Percentiles rank a stretch among this genome's conserved stretches.
Conservation (phyloP, 208 protist species). For the Crithidia sp. region DNA sequence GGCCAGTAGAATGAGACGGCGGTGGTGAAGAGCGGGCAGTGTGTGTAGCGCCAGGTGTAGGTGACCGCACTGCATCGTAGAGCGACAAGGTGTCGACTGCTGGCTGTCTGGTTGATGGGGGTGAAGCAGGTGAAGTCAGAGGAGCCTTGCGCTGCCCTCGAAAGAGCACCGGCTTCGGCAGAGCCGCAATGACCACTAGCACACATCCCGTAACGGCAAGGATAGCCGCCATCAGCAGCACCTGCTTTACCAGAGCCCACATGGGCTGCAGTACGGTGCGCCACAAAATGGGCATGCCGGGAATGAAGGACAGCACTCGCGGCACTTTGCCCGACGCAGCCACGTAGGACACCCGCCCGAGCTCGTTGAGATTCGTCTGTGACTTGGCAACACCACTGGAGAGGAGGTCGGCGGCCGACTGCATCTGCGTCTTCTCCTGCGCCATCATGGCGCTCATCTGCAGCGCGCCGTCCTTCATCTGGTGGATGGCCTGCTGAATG, state of each 20-base stretch:
- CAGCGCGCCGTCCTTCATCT: conserved; percentile 65
- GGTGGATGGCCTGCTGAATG: conserved; percentile 50
- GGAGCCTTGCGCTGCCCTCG: background rate
- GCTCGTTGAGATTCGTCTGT: conserved; percentile 31
- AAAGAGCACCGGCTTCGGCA: conserved; percentile 40
- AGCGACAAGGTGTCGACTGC: too few relatives aligned
- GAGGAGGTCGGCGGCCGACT: conserved; percentile 51
- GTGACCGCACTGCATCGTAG: too few relatives aligned
- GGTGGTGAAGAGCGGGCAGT: too few relatives aligned
- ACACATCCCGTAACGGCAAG: conserved; percentile 37
- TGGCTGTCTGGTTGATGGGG: too few relatives aligned
- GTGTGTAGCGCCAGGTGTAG: too few relatives aligned
- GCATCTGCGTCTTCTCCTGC: conserved; percentile 46
- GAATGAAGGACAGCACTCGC: conserved; percentile 35
- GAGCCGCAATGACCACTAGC: conserved; percentile 54
- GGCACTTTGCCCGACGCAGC: conserved; percentile 14
- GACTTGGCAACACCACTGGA: conserved; percentile 45
- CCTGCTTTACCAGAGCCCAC: conserved; percentile 65
- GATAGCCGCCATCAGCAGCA: conserved; percentile 45
- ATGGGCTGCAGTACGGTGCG: conserved; percentile 52
- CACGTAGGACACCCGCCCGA: conserved; percentile 38
- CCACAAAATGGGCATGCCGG: conserved; percentile 60
- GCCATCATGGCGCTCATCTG: conserved; percentile 67
- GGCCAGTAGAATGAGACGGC: too few relatives aligned
- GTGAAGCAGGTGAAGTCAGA: too few relatives aligned